phyloP scores from a whole-genome alignment of 495 filamentous ascomycete genomes.

The Penicillium macrosclerotiorum region DNA sequence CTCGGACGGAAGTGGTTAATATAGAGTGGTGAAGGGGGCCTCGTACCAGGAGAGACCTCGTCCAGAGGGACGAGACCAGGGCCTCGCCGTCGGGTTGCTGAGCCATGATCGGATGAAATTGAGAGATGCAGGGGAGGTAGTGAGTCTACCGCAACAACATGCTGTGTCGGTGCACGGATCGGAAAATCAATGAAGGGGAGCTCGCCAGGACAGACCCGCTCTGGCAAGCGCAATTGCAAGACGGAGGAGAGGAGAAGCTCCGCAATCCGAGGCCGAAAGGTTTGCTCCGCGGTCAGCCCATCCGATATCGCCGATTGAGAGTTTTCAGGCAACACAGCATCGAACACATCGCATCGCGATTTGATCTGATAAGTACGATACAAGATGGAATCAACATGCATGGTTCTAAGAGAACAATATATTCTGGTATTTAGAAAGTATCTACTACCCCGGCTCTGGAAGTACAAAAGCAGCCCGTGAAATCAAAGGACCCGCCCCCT shows the following conservation, averaged over 20 bases:
- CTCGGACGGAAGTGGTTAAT: too few species aligned
- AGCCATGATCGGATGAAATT: conserved; percentile 25
- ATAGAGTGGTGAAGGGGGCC: background rate
- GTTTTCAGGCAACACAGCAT: conserved; percentile 7
- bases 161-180: conserved; percentile 1
- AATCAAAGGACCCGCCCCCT: background rate
- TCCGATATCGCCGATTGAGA: conserved; percentile 25
- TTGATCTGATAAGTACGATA: too few species aligned
- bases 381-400: too few species aligned
- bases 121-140: background rate
- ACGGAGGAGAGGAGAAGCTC: conserved; percentile 17
- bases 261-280: conserved; percentile 18
- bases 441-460: background rate
- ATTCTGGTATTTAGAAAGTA: conserved; percentile 4
- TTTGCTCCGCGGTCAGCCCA: conserved; percentile 31
- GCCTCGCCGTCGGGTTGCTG: conserved; percentile 32
- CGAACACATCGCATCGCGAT: background rate
- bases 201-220: background rate
- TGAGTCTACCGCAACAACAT: conserved; percentile 15
- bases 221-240: background rate
- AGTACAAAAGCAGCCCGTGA: background rate
- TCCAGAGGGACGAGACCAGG: conserved; percentile 44
- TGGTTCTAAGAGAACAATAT: background rate
- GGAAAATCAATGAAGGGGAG: background rate
- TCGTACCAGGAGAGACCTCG: conserved; percentile 44